Evolutionary conservation across 2,329 filamentous ascomycete species (phyloP).

Genomic region (Diaporthe batatas): DNA sequence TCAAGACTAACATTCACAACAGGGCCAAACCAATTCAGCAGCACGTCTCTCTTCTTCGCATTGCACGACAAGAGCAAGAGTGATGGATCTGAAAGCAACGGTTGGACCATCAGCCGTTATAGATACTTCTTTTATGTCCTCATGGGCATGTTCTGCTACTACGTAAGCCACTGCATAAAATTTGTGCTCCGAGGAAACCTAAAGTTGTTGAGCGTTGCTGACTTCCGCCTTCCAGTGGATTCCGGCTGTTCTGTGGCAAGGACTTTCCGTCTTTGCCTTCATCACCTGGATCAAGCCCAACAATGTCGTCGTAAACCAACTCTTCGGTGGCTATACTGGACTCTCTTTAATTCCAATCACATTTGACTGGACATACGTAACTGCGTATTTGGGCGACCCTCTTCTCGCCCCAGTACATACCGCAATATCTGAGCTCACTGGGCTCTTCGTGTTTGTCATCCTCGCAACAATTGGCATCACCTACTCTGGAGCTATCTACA

Average conservation of each 20-base stretch:
- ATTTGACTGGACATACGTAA: slow-evolving; percentile 55
- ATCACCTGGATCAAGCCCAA: slow-evolving; percentile 63
- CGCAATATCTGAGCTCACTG: slow-evolving; percentile 59
- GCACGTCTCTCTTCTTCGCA: slow-evolving; percentile 61
- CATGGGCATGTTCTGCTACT: slow-evolving; percentile 61
- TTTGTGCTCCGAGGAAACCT: slow-evolving; percentile 51
- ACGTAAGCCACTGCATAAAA: slow-evolving; percentile 57
- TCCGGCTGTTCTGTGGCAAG: slow-evolving; percentile 38
- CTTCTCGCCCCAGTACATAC: slow-evolving; percentile 53
- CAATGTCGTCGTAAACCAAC: slow-evolving; percentile 61
- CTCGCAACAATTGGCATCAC: slow-evolving; percentile 62
- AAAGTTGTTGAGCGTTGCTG: not conserved
- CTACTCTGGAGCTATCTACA: slow-evolving; percentile 60
- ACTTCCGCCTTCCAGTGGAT: slow-evolving; percentile 23
- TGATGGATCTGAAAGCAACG: slow-evolving; percentile 56
- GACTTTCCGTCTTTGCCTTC: slow-evolving; percentile 62
- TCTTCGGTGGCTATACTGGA: slow-evolving; percentile 62
- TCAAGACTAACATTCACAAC: not conserved
- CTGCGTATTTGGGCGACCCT: slow-evolving; percentile 52
- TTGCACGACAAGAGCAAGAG: slow-evolving; percentile 58
- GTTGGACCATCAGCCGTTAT: slow-evolving; percentile 61
- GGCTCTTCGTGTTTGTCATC: slow-evolving; percentile 56
- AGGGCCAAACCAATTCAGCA: slow-evolving; percentile 56
- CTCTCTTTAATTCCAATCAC: slow-evolving; percentile 59
- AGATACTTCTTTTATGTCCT: slow-evolving; percentile 60